phyloP scores from a whole-genome alignment of 2,329 filamentous ascomycete genomes.

The Simplicillium sp. region DNA sequence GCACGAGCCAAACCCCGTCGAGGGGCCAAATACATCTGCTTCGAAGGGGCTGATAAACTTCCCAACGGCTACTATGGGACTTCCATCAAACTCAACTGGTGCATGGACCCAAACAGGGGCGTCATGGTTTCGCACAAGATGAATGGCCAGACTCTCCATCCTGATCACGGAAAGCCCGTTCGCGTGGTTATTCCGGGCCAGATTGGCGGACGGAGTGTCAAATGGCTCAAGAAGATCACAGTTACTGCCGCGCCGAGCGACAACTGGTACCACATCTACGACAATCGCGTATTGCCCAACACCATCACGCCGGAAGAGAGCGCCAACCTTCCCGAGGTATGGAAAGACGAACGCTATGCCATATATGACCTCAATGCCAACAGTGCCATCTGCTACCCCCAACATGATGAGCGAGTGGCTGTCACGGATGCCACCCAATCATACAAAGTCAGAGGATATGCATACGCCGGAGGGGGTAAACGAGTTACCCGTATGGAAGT shows the following conservation, averaged over 20 bases:
- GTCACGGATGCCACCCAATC: slow-evolving; percentile 35
- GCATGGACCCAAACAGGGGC: slow-evolving; percentile 69
- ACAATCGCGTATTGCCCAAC: slow-evolving; percentile 83
- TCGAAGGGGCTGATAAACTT: slow-evolving; percentile 81
- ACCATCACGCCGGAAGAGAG: slow-evolving; percentile 76
- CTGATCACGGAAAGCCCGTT: slow-evolving; percentile 83
- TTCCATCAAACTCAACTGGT: slow-evolving; percentile 81
- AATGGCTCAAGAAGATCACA: slow-evolving; percentile 79
- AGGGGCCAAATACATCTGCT: slow-evolving; percentile 73
- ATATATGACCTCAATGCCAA: slow-evolving; percentile 91
- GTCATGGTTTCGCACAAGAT: slow-evolving; percentile 85
- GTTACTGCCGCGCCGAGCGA: slow-evolving; percentile 72
- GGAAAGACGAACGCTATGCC: slow-evolving; percentile 83
- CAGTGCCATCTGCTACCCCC: slow-evolving; percentile 70
- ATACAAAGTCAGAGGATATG: slow-evolving; percentile 71
- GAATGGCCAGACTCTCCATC: slow-evolving; percentile 74
- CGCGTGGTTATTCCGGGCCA: slow-evolving; percentile 80
- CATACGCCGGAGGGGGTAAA: slow-evolving; percentile 77
- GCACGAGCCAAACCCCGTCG: slow-evolving; percentile 56
- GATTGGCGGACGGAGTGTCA: slow-evolving; percentile 86
- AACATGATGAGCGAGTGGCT: slow-evolving; percentile 61
- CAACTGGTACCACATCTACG: slow-evolving; percentile 94
- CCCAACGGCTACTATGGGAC: slow-evolving; percentile 88
- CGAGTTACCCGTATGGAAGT: slow-evolving; percentile 75
- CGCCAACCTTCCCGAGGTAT: slow-evolving; percentile 63